Conservation (phyloP, 78 protist genomes). For the Dictyostelium intermedium region DNA sequence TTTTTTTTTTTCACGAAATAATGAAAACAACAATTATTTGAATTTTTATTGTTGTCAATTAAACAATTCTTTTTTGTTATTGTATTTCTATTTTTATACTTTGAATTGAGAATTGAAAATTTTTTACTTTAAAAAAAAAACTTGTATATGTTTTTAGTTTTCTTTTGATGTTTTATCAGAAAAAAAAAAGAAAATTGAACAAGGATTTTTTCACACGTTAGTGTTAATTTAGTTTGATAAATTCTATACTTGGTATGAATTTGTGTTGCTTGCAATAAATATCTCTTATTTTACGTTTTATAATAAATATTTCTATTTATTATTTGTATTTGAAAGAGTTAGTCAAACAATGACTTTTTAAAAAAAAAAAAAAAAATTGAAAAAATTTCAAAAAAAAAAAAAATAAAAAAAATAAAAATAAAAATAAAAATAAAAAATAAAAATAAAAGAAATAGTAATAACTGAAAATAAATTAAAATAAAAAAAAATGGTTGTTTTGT, state of each 20-base stretch:
- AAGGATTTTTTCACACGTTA: background rate
- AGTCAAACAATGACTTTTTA: background rate
- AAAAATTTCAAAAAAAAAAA: background rate
- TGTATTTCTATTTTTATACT: background rate
- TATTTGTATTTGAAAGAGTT: background rate
- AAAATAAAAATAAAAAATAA: no score
- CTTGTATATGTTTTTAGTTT: background rate
- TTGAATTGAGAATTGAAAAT: background rate
- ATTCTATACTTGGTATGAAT: background rate
- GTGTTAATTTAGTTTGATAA: background rate
- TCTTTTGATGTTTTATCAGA: no score
- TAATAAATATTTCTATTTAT: background rate
- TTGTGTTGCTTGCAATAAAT: background rate
- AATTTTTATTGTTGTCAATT: background rate
- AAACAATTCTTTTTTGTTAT: background rate
- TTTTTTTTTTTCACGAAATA: background rate
- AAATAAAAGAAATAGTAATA: background rate
- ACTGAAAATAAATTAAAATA: background rate
- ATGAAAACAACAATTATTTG: background rate
- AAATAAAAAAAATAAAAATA: background rate
- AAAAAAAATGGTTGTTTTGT: background rate
- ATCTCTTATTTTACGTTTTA: background rate
- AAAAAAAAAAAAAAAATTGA: background rate
- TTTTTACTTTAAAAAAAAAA: background rate
- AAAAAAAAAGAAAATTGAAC: background rate